These are phyloP conservation scores for Ramaria rubella DNA, from an alignment of 768 basidiomycete species.

Conservation along the genomic window DNA sequence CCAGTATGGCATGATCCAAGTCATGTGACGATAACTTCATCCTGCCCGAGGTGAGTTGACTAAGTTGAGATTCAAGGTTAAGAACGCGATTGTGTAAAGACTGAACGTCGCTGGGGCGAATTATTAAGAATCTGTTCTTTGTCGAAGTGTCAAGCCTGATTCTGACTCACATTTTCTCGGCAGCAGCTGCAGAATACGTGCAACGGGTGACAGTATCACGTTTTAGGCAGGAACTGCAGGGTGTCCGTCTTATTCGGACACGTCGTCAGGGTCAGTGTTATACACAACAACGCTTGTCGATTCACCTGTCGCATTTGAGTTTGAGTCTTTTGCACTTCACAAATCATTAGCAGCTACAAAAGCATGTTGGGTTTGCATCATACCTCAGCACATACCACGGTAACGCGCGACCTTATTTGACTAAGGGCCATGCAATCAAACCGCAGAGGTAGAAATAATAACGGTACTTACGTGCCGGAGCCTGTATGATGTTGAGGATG, in stretches of 20 bases:
- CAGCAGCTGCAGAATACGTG: slow-evolving; percentile 38
- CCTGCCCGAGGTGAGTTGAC: slow-evolving; percentile 1
- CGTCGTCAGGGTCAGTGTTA: neutral
- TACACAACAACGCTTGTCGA: neutral
- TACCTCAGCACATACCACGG: slow-evolving; percentile 79
- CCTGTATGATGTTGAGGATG: neutral
- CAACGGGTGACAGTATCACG: slow-evolving; percentile 14
- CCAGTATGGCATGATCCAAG: slow-evolving; percentile 32
- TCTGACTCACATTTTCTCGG: slow-evolving; percentile 69
- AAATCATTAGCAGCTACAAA: neutral
- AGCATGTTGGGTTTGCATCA: slow-evolving; percentile 15
- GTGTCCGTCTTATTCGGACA: neutral
- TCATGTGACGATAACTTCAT: slow-evolving; percentile 8
- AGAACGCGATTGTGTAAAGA: slow-evolving; percentile 77
- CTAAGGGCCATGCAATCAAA: slow-evolving; percentile 26
- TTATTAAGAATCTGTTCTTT: neutral
- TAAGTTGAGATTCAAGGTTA: slow-evolving; percentile 51
- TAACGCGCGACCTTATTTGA: slow-evolving; percentile 69
- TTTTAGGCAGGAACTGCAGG: slow-evolving; percentile 21
- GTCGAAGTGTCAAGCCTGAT: neutral
- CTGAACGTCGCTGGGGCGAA: slow-evolving; percentile 56
- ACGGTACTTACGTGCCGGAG: neutral
- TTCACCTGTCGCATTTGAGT: slow-evolving; percentile 67
- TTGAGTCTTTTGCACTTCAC: slow-evolving; percentile 80
- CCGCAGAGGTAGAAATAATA: neutral